Evolutionary conservation across 2,329 filamentous ascomycete species (phyloP).

Genomic region (Leptographium procerum): DNA sequence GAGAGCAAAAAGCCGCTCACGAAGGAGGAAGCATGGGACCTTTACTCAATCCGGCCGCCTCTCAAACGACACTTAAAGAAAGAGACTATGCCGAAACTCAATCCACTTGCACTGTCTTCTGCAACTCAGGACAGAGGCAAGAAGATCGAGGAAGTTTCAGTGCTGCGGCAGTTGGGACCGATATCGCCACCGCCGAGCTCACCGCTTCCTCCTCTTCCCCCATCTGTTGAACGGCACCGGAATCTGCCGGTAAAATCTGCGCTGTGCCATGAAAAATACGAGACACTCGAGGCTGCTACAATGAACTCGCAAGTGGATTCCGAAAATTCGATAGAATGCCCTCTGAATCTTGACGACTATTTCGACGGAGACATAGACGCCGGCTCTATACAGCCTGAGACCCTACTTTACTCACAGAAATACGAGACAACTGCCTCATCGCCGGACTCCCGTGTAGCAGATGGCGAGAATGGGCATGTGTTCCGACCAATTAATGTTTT

Average conservation of each 20-base stretch:
- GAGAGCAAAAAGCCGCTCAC: background rate
- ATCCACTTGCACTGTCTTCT: background rate
- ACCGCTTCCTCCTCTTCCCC: constrained; percentile 8
- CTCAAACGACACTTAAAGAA: background rate
- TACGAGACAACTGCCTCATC: constrained; percentile 1
- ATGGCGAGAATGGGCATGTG: background rate
- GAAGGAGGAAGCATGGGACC: constrained; percentile 6
- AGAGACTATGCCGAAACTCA: background rate
- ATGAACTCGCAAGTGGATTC: no score
- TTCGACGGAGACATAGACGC: background rate
- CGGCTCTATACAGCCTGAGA: background rate
- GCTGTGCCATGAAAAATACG: background rate
- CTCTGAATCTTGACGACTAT: no score
- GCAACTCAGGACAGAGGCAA: background rate
- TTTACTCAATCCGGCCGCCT: constrained; percentile 7
- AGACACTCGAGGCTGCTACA: no score
- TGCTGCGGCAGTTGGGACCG: background rate
- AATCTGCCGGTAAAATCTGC: background rate
- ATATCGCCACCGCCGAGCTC: constrained; percentile 5
- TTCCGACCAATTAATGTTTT: background rate
- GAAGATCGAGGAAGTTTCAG: background rate
- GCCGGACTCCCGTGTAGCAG: constrained; percentile 5
- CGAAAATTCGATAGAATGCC: background rate
- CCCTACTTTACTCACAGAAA: background rate
- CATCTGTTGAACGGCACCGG: background rate